Evolutionary conservation across 2,329 filamentous ascomycete genomes (phyloP), one percentile per base, ranked within the genome.

Genomic region (Colletotrichum sp.): DNA sequence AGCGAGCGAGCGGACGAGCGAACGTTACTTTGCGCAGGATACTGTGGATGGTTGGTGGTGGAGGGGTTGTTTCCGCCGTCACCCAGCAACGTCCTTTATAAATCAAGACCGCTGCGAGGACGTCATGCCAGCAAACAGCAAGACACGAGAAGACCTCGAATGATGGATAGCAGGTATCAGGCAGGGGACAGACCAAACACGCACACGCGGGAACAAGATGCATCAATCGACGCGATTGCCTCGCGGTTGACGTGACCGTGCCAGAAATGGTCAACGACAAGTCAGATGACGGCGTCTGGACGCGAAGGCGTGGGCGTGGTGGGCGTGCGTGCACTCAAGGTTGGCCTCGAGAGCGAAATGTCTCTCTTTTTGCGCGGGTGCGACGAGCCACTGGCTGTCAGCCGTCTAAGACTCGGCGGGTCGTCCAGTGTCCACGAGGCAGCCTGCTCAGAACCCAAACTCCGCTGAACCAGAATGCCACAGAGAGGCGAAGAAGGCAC

Each of bases 31-130:
- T 26, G 59, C 59, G 59, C 59, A n/a, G 59, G 32, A 34, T 26
- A 21, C 32, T 6, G 28, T n/a, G 59, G 26, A 13, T 48, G 57
- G 52, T 61, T 48, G 52, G 65, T 48, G 43, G 70, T 73, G 57
- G 70, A 72, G 63, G 69, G 68, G 64, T 67, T 57, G 57, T 65
- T 66, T 28, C 64, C 71, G 63, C 43, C 52, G 74, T 76, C 66
- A 76, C 74, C 71, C 61, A 71, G 74, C 74, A 76, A 76, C 74
- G 72, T 70, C 26, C 70, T 68, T 75, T 75, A 73, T 68, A 73
- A 75, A 75, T 69, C 74, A 76, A 63, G 55, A 52, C 70, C 60
- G 16, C 57, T 34, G 26, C 43, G 30, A 65, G 71, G 74, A 76
- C 71, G 71, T 76, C 60, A 75, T 75, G 72, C 63, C 43, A 34